These are phyloP conservation scores for Curvularia lunata DNA, from an alignment of 2,329 filamentous ascomycete species.

Conservation along the genomic window DNA sequence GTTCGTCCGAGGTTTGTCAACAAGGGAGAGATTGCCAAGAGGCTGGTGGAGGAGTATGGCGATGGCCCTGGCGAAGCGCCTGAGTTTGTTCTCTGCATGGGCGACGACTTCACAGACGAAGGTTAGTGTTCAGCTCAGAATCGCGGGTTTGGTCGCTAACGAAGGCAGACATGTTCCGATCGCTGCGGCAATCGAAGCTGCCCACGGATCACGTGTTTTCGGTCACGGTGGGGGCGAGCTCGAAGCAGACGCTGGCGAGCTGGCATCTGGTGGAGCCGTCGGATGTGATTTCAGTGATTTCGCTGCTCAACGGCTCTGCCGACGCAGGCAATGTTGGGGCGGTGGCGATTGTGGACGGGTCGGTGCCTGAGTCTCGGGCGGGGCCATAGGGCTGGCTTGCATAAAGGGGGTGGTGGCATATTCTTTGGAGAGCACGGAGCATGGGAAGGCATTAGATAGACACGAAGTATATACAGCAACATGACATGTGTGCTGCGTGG, in stretches of 20 bases:
- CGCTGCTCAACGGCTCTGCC: conserved; percentile 60
- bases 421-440: conserved; percentile 30
- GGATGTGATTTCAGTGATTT: conserved; percentile 77
- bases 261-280: conserved; percentile 89
- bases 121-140: conserved; percentile 59
- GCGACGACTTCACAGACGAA: conserved; percentile 97
- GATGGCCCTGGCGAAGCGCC: conserved; percentile 63
- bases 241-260: conserved; percentile 86
- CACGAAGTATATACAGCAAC: neutral
- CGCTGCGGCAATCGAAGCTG: conserved; percentile 66
- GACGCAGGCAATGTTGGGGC: conserved; percentile 51
- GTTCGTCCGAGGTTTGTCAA: conserved; percentile 97
- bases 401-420: conserved; percentile 17
- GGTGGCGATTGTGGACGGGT: conserved; percentile 50
- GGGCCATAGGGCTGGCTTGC: conserved; percentile 5
- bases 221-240: conserved; percentile 88
- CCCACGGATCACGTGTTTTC: conserved; percentile 77
- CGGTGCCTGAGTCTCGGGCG: conserved; percentile 43
- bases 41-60: conserved; percentile 76
- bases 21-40: conserved; percentile 93
- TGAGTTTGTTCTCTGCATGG: conserved; percentile 88
- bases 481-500: conserved; percentile 11
- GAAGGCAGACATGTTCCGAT: conserved; percentile 79
- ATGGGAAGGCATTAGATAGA: conserved; percentile 15
- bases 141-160: conserved; percentile 14